Percentiles rank a stretch among this genome's conserved stretches.
Evolutionary conservation across 306 rosid species (phyloP).

Genomic region (Acacia crassicarpa): DNA sequence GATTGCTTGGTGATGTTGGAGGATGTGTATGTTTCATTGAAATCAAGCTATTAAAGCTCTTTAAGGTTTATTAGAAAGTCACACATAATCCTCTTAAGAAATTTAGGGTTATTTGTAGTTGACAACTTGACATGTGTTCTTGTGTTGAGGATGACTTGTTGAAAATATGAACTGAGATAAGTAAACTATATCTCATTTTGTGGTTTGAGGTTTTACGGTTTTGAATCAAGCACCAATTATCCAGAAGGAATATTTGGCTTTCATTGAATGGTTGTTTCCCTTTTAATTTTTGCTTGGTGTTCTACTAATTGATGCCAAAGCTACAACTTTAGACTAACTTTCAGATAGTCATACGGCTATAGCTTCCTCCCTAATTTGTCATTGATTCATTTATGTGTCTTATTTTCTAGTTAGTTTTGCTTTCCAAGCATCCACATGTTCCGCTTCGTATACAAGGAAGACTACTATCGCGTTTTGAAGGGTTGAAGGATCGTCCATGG

Average conservation of each 20-base stretch:
- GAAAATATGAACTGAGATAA: neutral
- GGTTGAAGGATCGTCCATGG: too few relatives aligned
- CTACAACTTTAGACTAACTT: neutral
- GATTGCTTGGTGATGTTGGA: conserved; percentile 6
- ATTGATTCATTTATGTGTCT: neutral
- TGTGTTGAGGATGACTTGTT: neutral
- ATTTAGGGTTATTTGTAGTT: neutral
- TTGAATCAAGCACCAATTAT: too few relatives aligned
- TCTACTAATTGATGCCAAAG: conserved; percentile 16
- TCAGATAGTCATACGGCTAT: neutral
- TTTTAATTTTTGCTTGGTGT: conserved; percentile 17
- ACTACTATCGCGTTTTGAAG: too few relatives aligned
- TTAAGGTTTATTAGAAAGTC: conserved; percentile 19
- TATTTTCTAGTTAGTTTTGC: conserved; percentile 2
- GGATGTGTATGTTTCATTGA: conserved; percentile 13
- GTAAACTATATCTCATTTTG: neutral
- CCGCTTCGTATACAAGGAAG: too few relatives aligned
- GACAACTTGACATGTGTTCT: too few relatives aligned
- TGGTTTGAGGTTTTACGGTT: too few relatives aligned
- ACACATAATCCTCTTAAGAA: neutral
- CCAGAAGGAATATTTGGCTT: too few relatives aligned
- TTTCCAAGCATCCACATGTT: neutral
- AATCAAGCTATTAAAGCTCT: conserved; percentile 1
- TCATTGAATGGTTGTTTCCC: too few relatives aligned
- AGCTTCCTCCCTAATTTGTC: neutral